Conservation (phyloP, 106 monocot species). For the Dioscorea alata region DNA sequence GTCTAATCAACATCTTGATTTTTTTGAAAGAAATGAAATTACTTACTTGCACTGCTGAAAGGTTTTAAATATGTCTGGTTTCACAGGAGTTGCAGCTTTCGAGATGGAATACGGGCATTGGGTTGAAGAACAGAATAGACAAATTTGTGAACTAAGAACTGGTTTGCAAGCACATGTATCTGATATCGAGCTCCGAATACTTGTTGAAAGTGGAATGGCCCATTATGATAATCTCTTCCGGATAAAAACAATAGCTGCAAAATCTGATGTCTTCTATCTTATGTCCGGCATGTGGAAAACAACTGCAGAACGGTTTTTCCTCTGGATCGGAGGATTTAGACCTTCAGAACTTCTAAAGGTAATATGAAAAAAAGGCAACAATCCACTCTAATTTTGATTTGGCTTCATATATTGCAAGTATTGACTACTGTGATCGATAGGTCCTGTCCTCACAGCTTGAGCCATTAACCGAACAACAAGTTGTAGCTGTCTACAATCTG, state of each 20-base stretch:
- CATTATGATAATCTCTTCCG: conserved; percentile 66
- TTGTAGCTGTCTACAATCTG: conserved; percentile 31
- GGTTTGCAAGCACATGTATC: conserved; percentile 62
- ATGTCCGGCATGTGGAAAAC: conserved; percentile 95
- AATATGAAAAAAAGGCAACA: not conserved
- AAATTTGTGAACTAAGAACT: conserved; percentile 48
- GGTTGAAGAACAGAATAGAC: conserved; percentile 79
- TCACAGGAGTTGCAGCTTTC: conserved; percentile 64
- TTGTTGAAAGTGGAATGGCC: conserved; percentile 59
- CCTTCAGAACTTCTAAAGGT: conserved; percentile 96
- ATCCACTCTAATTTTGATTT: too few relatives aligned
- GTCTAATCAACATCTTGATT: too few relatives aligned
- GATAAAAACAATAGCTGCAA: conserved; percentile 70
- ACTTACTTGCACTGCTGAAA: too few relatives aligned
- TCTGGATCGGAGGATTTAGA: conserved; percentile 95
- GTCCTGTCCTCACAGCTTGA: conserved; percentile 60
- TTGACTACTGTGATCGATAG: conserved; percentile 19
- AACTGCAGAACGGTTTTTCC: conserved; percentile 67
- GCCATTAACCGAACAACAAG: conserved; percentile 62
- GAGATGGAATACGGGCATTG: conserved; percentile 85
- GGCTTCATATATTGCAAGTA: not conserved
- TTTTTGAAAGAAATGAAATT: too few relatives aligned
- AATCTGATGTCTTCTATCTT: conserved; percentile 85
- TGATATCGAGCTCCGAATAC: conserved; percentile 68
- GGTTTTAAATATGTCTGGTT: too few relatives aligned